A percentile compares a stretch with the other conserved stretches of the same genome.
Conservation (phyloP, 2,329 filamentous ascomycete genomes). For the Lecanoromycetidae sp. region DNA sequence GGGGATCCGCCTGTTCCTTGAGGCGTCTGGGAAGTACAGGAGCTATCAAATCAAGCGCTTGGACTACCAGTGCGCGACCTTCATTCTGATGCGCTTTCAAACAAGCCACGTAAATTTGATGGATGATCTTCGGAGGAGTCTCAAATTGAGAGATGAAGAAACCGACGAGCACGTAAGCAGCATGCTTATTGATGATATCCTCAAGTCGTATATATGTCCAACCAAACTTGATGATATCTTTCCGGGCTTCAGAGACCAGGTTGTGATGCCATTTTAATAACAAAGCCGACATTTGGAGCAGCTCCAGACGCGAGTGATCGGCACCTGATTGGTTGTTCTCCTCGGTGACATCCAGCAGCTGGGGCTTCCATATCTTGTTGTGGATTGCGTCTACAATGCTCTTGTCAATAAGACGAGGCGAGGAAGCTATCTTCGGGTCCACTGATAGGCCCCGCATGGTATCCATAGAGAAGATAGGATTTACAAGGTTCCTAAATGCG, state of each 20-base stretch:
- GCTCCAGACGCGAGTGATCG: slow-evolving; percentile 90
- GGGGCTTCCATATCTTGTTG: slow-evolving; percentile 85
- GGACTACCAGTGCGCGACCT: slow-evolving; percentile 79
- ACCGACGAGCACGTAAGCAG: slow-evolving; percentile 88
- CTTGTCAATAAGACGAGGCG: slow-evolving; percentile 67
- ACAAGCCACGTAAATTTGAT: slow-evolving; percentile 85
- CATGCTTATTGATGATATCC: slow-evolving; percentile 98
- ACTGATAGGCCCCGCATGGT: slow-evolving; percentile 67
- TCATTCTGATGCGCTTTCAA: slow-evolving; percentile 91
- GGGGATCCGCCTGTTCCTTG: slow-evolving; percentile 45
- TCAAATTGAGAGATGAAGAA: slow-evolving; percentile 98
- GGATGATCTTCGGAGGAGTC: slow-evolving; percentile 88
- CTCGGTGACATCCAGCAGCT: slow-evolving; percentile 67
- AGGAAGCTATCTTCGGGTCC: slow-evolving; percentile 41
- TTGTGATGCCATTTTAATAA: slow-evolving; percentile 88
- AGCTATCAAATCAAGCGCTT: slow-evolving; percentile 88
- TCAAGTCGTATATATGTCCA: slow-evolving; percentile 99
- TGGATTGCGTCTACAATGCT: slow-evolving; percentile 81
- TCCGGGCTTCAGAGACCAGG: slow-evolving; percentile 78
- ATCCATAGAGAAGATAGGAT: slow-evolving; percentile 93
- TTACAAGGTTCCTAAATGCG: slow-evolving; percentile 79
- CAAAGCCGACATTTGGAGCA: slow-evolving; percentile 87
- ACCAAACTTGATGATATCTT: slow-evolving; percentile 97
- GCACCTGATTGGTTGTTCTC: slow-evolving; percentile 76
- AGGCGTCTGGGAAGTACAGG: slow-evolving; percentile 83